A percentile compares a stretch with the other conserved stretches of the same genome.
phyloP scores from a whole-genome alignment of 257 asterid genomes.

The Scutellaria baicalensis region DNA sequence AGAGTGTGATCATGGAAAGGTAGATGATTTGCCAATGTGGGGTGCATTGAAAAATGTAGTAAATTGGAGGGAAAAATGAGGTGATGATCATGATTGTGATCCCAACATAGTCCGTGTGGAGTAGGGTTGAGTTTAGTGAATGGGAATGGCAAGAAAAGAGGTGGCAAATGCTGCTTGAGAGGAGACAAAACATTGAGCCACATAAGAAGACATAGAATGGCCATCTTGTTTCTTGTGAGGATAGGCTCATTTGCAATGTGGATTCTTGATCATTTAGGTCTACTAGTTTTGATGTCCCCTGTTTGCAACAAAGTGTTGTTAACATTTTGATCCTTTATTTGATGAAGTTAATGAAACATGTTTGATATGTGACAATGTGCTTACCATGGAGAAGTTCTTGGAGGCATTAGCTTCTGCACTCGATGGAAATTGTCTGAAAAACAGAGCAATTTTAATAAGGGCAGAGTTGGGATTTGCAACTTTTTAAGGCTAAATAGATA shows the following conservation, averaged over 20 bases:
- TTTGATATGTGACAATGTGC: neutral
- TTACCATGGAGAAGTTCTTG: slow-evolving; percentile 48
- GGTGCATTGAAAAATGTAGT: slow-evolving; percentile 84
- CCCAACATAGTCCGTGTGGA: slow-evolving; percentile 82
- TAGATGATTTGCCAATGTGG: slow-evolving; percentile 74
- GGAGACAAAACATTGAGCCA: slow-evolving; percentile 92
- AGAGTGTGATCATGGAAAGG: slow-evolving; percentile 58
- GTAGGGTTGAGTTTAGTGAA: slow-evolving; percentile 37
- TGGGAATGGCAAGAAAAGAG: slow-evolving; percentile 86
- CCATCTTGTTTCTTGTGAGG: slow-evolving; percentile 47
- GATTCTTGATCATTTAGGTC: slow-evolving; percentile 56
- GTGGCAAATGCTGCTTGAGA: slow-evolving; percentile 81
- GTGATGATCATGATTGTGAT: slow-evolving; percentile 93
- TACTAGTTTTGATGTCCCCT: slow-evolving; percentile 47
- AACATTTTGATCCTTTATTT: neutral
- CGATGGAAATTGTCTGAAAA: slow-evolving; percentile 57
- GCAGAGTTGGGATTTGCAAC: too few relatives aligned
- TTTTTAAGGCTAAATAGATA: too few relatives aligned
- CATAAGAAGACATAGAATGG: slow-evolving; percentile 73
- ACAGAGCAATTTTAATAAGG: neutral
- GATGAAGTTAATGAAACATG: neutral
- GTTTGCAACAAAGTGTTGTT: neutral
- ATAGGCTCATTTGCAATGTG: slow-evolving; percentile 18
- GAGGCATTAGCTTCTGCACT: slow-evolving; percentile 50
- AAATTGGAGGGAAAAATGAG: slow-evolving; percentile 92